A percentile compares a stretch with the other conserved stretches of the same genome.
These are phyloP conservation scores for Didymella pinodella DNA, from an alignment of 2,329 filamentous ascomycete species.

Conservation along the genomic window DNA sequence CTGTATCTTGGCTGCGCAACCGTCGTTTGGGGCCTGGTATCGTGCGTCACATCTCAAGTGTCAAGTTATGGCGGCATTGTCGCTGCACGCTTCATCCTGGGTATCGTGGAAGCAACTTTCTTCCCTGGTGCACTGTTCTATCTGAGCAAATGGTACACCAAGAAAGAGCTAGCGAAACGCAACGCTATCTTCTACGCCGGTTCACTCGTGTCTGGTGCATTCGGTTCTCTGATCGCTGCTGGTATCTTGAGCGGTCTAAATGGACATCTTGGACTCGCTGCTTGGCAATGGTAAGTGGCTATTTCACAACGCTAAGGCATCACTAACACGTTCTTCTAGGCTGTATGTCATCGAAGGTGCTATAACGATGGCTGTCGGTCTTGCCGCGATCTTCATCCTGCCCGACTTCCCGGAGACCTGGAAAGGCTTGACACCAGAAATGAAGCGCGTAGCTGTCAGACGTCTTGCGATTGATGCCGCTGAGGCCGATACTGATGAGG, in stretches of 20 bases:
- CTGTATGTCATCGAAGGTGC: conserved; percentile 51
- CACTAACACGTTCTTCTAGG: conserved; percentile 7
- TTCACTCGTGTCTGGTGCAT: conserved; percentile 58
- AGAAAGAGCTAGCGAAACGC: conserved; percentile 59
- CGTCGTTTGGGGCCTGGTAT: conserved; percentile 53
- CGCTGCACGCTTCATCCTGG: conserved; percentile 54
- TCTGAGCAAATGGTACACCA: conserved; percentile 59
- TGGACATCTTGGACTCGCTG: conserved; percentile 39
- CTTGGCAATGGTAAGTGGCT: conserved; percentile 43
- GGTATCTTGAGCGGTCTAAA: conserved; percentile 55
- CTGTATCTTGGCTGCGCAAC: conserved; percentile 62
- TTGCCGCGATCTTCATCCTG: conserved; percentile 45
- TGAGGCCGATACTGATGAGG: conserved; percentile 56
- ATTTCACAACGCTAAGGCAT: too few species aligned
- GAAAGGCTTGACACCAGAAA: conserved; percentile 50
- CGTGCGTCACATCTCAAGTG: conserved; percentile 58
- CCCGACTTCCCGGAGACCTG: conserved; percentile 55
- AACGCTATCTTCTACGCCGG: conserved; percentile 63
- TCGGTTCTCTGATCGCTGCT: conserved; percentile 63
- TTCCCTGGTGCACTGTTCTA: conserved; percentile 35
- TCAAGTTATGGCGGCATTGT: conserved; percentile 54
- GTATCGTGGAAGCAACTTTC: conserved; percentile 37
- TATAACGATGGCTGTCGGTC: conserved; percentile 47
- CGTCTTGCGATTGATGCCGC: conserved; percentile 59
- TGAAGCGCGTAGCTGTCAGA: conserved; percentile 55